Conservation (phyloP, 768 basidiomycete genomes). For the Podaxis sp. region DNA sequence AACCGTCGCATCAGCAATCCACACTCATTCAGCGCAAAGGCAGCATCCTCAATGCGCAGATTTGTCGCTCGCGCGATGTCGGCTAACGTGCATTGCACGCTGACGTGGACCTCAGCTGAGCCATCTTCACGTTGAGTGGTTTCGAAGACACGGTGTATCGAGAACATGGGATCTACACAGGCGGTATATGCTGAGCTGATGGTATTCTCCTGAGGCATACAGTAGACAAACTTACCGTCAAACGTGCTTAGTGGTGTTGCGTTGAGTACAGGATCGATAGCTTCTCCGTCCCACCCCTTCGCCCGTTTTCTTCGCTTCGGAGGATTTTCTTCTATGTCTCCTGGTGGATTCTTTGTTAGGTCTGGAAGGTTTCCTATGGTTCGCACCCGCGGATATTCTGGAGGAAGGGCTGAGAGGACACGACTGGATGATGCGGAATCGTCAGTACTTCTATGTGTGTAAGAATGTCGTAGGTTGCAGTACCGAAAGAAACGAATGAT, state of each 20-base stretch:
- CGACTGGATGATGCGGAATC: conserved; percentile 28
- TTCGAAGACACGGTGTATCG: conserved; percentile 51
- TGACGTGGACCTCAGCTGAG: conserved; percentile 64
- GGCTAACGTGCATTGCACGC: conserved; percentile 65
- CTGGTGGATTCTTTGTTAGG: conserved; percentile 28
- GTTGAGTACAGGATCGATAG: conserved; percentile 29
- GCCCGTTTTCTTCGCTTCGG: conserved; percentile 39
- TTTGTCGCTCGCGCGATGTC: conserved; percentile 79
- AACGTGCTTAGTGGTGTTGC: conserved; percentile 29
- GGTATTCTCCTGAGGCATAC: background rate
- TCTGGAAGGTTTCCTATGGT: conserved; percentile 41
- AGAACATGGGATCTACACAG: conserved; percentile 46
- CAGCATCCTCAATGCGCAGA: conserved; percentile 79
- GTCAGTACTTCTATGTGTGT: background rate
- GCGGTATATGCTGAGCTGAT: background rate
- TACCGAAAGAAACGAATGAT: conserved; percentile 83
- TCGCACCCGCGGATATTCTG: conserved; percentile 41
- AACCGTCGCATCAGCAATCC: conserved; percentile 60
- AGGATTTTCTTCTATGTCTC: conserved; percentile 22
- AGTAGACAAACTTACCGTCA: conserved; percentile 30
- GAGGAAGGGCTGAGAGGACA: conserved; percentile 57
- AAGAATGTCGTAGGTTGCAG: background rate
- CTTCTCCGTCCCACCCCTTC: conserved; percentile 78
- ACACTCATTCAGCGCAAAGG: conserved; percentile 85
- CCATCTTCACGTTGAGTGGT: conserved; percentile 60